A percentile compares a stretch with the other conserved stretches of the same genome.
Conservation (phyloP, 306 rosid species). For the Quercus ilex region DNA sequence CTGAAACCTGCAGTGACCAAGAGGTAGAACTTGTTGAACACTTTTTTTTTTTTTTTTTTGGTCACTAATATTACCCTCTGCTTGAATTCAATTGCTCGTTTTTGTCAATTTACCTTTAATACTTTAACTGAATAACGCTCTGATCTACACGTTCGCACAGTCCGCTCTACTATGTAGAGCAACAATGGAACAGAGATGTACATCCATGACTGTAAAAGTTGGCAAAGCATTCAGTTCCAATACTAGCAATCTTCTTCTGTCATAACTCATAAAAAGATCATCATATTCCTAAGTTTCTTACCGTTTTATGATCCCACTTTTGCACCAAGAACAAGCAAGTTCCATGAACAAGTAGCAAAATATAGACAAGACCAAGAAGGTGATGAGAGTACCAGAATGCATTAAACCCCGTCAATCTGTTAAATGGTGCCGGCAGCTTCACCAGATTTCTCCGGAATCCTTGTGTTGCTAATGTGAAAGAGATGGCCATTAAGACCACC, state of each 20-base stretch:
- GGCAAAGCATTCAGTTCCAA: neutral
- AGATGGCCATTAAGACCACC: conserved; percentile 66
- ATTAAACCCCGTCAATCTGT: conserved; percentile 82
- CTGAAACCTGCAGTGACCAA: conserved; percentile 53
- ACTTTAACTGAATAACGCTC: conserved; percentile 68
- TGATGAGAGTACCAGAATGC: conserved; percentile 99
- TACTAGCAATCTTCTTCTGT: neutral
- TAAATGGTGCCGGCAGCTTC: conserved; percentile 66
- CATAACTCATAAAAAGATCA: neutral
- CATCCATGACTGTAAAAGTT: conserved; percentile 71
- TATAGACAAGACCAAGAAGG: conserved; percentile 67
- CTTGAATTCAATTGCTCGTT: no score
- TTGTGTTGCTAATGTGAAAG: conserved; percentile 70
- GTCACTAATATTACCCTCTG: neutral
- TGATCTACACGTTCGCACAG: conserved; percentile 69
- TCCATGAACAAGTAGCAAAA: conserved; percentile 75
- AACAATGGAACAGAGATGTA: conserved; percentile 70
- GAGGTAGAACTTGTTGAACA: conserved; percentile 1
- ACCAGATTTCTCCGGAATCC: conserved; percentile 65
- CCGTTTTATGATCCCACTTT: conserved; percentile 78
- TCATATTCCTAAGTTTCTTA: conserved; percentile 18
- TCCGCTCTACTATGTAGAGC: conserved; percentile 71
- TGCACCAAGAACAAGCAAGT: conserved; percentile 58
- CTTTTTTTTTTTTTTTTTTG: no score
- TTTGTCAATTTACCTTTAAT: conserved; percentile 50